Evolutionary conservation across 495 filamentous ascomycete species (phyloP).

Genomic region (Aspergillus wentii): DNA sequence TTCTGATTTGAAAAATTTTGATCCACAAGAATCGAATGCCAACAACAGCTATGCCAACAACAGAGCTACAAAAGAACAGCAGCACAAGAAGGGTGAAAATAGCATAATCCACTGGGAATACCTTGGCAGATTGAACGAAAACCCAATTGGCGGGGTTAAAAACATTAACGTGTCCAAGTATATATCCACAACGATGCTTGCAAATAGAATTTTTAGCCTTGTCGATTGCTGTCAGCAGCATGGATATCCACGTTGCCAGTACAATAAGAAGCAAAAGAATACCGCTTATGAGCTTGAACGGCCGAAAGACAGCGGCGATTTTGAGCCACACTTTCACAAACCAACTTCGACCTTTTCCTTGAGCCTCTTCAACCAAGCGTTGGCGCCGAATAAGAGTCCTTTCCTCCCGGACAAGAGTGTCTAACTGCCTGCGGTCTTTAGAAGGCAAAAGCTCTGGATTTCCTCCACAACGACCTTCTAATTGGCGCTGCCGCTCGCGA

Average conservation of each 20-base stretch:
- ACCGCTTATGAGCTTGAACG: conserved; percentile 81
- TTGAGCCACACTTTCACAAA: conserved; percentile 72
- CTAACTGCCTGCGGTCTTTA: conserved; percentile 85
- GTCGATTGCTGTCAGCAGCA: conserved; percentile 94
- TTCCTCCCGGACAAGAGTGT: conserved; percentile 82
- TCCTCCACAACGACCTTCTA: conserved; percentile 81
- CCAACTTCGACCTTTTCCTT: conserved; percentile 65
- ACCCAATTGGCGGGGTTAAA: conserved; percentile 95
- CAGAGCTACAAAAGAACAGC: conserved; percentile 78
- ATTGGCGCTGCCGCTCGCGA: conserved; percentile 82
- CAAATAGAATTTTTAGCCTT: conserved; percentile 93
- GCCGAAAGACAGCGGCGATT: conserved; percentile 69
- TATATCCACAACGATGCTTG: conserved; percentile 86
- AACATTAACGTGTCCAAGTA: conserved; percentile 84
- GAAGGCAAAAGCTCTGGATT: conserved; percentile 66
- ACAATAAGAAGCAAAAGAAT: conserved; percentile 67
- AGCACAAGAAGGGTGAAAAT: conserved; percentile 79
- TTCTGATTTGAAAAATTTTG: conserved; percentile 81
- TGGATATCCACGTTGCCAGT: conserved; percentile 76
- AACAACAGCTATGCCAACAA: conserved; percentile 77
- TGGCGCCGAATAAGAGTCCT: conserved; percentile 86
- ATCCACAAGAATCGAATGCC: conserved; percentile 97
- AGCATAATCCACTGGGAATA: conserved; percentile 89
- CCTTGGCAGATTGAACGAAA: conserved; percentile 72
- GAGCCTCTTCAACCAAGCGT: conserved; percentile 75